Evolutionary conservation across 2,329 filamentous ascomycete genomes (phyloP).

Genomic region (Microdochium trichocladiopsis): DNA sequence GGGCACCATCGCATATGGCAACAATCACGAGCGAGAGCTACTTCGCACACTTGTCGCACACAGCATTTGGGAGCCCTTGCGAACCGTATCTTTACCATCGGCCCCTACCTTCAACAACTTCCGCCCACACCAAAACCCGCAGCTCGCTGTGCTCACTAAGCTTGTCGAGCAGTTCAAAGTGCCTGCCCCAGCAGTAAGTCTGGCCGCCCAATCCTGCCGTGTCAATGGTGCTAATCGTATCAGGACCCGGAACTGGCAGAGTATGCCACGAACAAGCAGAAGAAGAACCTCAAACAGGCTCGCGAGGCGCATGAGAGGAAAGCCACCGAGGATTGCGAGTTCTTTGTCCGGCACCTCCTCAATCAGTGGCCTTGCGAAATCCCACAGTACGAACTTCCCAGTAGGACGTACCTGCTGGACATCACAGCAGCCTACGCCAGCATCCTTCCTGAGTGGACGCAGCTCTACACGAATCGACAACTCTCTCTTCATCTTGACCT

Average conservation of each 20-base stretch:
- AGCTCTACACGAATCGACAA: conserved; percentile 38
- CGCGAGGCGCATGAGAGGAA: conserved; percentile 19
- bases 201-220: conserved; percentile 10
- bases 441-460: conserved; percentile 37
- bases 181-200: conserved; percentile 12
- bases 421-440: conserved; percentile 25
- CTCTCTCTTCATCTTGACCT: conserved; percentile 33
- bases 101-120: conserved; percentile 27
- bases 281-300: conserved; percentile 19
- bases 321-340: conserved; percentile 23
- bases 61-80: conserved; percentile 29
- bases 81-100: conserved; percentile 24
- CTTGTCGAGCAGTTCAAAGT: conserved; percentile 21
- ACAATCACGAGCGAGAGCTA: conserved; percentile 12
- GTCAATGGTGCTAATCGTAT: conserved; percentile 1
- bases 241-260: conserved; percentile 8
- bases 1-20: conserved; percentile 14
- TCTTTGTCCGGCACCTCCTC: conserved; percentile 32
- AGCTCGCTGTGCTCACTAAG: conserved; percentile 19
- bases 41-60: conserved; percentile 33
- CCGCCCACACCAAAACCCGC: conserved; percentile 21
- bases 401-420: conserved; percentile 24
- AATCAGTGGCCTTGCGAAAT: conserved; percentile 35
- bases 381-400: conserved; percentile 21
- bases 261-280: conserved; percentile 19